These are phyloP conservation scores for Gamsiella multidivaricata DNA, from an alignment of 192 early-diverging fungal species.

Conservation along the genomic window DNA sequence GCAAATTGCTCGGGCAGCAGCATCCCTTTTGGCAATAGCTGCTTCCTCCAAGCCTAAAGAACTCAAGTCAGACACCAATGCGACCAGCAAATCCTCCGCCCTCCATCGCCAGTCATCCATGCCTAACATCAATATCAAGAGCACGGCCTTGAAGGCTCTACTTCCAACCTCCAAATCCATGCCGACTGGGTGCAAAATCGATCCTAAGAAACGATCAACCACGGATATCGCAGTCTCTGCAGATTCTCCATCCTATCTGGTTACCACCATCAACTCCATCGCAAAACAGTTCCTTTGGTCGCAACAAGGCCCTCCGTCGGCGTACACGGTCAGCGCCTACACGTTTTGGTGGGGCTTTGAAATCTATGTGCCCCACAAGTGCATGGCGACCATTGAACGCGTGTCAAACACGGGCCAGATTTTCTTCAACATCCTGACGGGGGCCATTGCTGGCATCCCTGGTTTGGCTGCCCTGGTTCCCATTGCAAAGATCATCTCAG, in stretches of 20 bases:
- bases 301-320: constrained; percentile 20
- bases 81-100: not conserved
- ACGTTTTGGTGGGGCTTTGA: constrained; percentile 58
- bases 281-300: constrained; percentile 7
- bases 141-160: constrained; percentile 1
- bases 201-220: not conserved
- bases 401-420: constrained; percentile 44
- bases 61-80: not conserved
- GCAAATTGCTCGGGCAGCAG: constrained; percentile 35
- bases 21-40: constrained; percentile 14
- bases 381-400: constrained; percentile 46
- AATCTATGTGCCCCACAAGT: constrained; percentile 53
- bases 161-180: constrained; percentile 18
- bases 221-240: not conserved
- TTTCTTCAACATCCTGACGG: constrained; percentile 46
- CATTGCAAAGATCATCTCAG: constrained; percentile 52
- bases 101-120: constrained; percentile 16
- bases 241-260: constrained; percentile 6
- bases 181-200: not conserved
- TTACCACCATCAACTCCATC: constrained; percentile 25
- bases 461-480: constrained; percentile 33
- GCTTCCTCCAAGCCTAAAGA: constrained; percentile 16
- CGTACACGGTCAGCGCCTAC: constrained; percentile 34
- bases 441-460: constrained; percentile 19
- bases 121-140: constrained; percentile 13